A percentile compares a stretch with the other conserved stretches of the same genome.
phyloP scores from a whole-genome alignment of 2,329 filamentous ascomycete species.

The Fusarium globosum region DNA sequence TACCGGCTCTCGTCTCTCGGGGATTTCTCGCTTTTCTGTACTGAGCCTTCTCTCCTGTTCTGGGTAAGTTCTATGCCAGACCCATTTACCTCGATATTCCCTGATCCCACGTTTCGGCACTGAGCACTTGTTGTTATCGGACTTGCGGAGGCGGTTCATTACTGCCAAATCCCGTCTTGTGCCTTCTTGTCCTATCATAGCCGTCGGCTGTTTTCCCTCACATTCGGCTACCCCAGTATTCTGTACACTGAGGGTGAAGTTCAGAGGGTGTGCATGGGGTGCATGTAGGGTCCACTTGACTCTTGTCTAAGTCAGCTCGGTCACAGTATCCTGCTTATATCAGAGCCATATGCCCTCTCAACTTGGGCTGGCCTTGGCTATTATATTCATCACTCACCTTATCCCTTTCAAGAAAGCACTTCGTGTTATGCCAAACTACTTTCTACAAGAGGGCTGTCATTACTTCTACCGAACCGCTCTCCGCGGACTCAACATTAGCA shows the following conservation, averaged over 20 bases:
- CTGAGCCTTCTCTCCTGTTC: constrained; percentile 18
- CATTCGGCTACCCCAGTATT: constrained; percentile 18
- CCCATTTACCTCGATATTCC: constrained; percentile 27
- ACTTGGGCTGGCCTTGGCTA: constrained; percentile 5
- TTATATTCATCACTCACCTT: constrained; percentile 16
- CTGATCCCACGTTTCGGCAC: constrained; percentile 40
- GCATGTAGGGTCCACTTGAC: constrained; percentile 44
- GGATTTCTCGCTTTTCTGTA: constrained; percentile 40
- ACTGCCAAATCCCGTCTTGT: constrained; percentile 9
- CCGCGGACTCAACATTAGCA: constrained; percentile 85
- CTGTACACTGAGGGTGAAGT: constrained; percentile 3
- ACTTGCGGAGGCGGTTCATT: constrained; percentile 40
- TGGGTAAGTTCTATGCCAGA: constrained; percentile 41
- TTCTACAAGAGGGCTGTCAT: constrained; percentile 87
- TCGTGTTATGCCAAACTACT: constrained; percentile 82
- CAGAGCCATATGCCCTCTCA: constrained; percentile 37
- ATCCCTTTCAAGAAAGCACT: constrained; percentile 17
- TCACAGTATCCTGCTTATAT: constrained; percentile 45
- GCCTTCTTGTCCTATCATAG: constrained; percentile 29
- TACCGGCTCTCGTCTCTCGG: constrained; percentile 31
- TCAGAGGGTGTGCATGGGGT: constrained; percentile 41
- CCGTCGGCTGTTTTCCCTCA: constrained; percentile 14
- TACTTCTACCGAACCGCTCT: constrained; percentile 93
- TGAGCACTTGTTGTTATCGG: constrained; percentile 32
- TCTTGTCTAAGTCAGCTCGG: constrained; percentile 46